Evolutionary conservation across 768 basidiomycete genomes (phyloP), one percentile per base, ranked within the genome.

Genomic region (Daedaleopsis sinensis): DNA sequence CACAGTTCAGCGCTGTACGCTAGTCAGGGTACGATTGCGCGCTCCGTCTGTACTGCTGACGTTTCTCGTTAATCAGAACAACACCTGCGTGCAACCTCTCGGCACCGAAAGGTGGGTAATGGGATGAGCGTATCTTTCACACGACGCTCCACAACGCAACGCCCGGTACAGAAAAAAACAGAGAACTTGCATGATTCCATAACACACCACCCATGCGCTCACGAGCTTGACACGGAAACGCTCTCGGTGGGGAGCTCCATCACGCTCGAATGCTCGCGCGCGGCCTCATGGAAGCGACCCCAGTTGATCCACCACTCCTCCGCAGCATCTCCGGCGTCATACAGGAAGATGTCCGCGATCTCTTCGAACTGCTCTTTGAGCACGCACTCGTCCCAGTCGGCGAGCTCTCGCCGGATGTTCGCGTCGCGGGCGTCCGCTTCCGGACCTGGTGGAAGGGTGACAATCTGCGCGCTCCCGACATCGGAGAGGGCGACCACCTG

Each of bases 301-400:
- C 83, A 85, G 38, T 80, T 82, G 12, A 81, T 76, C 85, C 84
- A 88, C 84, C 84, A 88, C 66, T 86, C 84, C 43, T 85, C 84
- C 32, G 83, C 86, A 49, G 79, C 76, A 47, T 88, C 85, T 42
- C 74, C 77, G 10, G 84, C 79, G 63, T 84, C 80, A 64, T 85
- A 82, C 16, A 74, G 72, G 55, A 80, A 83, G 60, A 86, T 63
- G 24, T 76, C 77, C 54, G 82, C 72, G 61, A 85, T 78, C 43
- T 78, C 76, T 46, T 84, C 84, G 81, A 86, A 87, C 58, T 83
- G 76, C 39, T 70, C 71, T 55, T 72, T 74, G 59, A 85, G 76
- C 37, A 73, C 68, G 23, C 71, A 73, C 58, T 82, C 81, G 62
- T 84, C 81, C 71, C 81, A 79, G 53, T 78, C 75, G 56, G 79